phyloP scores from a whole-genome alignment of 2,329 filamentous ascomycete species.

The Aspergillus spinulosporus region DNA sequence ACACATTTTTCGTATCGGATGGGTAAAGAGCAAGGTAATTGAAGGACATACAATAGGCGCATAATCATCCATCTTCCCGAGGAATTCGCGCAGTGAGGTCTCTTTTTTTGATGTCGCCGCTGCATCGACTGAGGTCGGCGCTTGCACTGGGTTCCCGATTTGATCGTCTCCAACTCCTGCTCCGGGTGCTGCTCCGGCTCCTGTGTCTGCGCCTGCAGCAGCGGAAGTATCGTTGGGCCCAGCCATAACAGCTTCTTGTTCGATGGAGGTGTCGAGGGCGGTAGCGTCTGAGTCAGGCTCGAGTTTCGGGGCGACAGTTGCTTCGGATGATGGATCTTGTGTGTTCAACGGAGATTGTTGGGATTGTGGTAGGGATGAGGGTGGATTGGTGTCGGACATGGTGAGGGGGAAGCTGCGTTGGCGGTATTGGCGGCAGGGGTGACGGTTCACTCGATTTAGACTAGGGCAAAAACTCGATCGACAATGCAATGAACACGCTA shows the following conservation, averaged over 20 bases:
- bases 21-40: neutral
- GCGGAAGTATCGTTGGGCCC: constrained; percentile 23
- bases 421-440: constrained; percentile 19
- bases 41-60: constrained; percentile 77
- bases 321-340: constrained; percentile 17
- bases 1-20: neutral
- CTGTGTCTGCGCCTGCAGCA: constrained; percentile 21
- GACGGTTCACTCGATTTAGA: constrained; percentile 10
- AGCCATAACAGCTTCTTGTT: constrained; percentile 41
- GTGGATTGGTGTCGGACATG: constrained; percentile 36
- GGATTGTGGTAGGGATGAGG: constrained; percentile 27
- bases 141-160: constrained; percentile 24
- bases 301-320: constrained; percentile 24
- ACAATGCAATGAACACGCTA: neutral
- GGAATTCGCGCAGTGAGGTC: constrained; percentile 84
- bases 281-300: constrained; percentile 28
- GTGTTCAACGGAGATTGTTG: constrained; percentile 7
- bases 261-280: constrained; percentile 37
- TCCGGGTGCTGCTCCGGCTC: constrained; percentile 19
- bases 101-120: constrained; percentile 78
- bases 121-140: constrained; percentile 39
- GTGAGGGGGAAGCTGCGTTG: constrained; percentile 15
- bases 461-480: neutral
- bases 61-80: constrained; percentile 97
- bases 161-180: constrained; percentile 17